Percentiles rank a stretch among this genome's conserved stretches.
Conservation (phyloP, 1,139 yeast genomes). For the Blastobotrys elegans region DNA sequence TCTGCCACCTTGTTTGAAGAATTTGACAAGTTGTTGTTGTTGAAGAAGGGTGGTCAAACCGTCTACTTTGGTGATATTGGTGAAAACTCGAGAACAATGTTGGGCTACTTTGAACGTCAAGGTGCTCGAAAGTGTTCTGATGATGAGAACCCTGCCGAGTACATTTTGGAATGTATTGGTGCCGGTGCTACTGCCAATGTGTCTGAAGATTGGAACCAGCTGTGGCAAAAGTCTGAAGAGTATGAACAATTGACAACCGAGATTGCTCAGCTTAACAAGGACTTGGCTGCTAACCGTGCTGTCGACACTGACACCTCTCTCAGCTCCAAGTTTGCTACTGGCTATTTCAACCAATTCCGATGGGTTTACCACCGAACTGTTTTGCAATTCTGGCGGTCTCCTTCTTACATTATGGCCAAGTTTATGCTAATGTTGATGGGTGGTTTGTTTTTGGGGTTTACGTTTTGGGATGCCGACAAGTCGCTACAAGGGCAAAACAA, state of each 20-base stretch:
- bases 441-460: constrained; percentile 49
- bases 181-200: constrained; percentile 62
- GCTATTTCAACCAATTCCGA: constrained; percentile 36
- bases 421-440: constrained; percentile 43
- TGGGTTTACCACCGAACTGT: constrained; percentile 37
- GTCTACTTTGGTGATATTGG: constrained; percentile 69
- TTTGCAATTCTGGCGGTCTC: constrained; percentile 42
- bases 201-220: constrained; percentile 40
- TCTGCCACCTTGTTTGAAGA: constrained; percentile 51
- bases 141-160: constrained; percentile 62
- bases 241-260: constrained; percentile 36
- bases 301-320: constrained; percentile 16
- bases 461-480: constrained; percentile 39
- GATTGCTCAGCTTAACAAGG: constrained; percentile 34
- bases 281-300: constrained; percentile 27
- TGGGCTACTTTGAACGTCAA: constrained; percentile 53
- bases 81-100: constrained; percentile 44
- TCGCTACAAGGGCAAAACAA: constrained; percentile 34
- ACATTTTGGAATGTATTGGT: constrained; percentile 58
- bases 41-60: constrained; percentile 55
- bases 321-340: constrained; percentile 30
- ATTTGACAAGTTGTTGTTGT: constrained; percentile 46
- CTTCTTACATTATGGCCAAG: constrained; percentile 43
- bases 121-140: constrained; percentile 45
- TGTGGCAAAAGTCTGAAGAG: constrained; percentile 41